Percentiles rank a stretch among this genome's conserved stretches.
Evolutionary conservation across 129 eudicot species (phyloP).

Genomic region (Heracleum sosnowskyi): DNA sequence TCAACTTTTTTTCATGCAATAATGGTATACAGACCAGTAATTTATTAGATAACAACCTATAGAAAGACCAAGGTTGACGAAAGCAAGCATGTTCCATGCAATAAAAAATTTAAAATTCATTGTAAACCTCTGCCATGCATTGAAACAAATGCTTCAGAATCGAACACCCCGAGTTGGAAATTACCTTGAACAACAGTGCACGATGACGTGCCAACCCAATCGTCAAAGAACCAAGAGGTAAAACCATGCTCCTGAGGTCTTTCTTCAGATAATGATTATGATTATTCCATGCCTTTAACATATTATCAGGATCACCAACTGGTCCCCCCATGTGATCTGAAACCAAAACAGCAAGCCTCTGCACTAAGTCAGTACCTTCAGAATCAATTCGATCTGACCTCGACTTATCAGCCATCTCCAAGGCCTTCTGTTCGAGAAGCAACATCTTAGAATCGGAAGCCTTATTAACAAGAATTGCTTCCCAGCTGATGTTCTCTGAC

Average conservation of each 20-base stretch:
- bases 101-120: neutral
- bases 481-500: slow-evolving; percentile 66
- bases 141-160: neutral
- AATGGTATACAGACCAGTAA: neutral
- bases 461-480: slow-evolving; percentile 72
- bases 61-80: neutral
- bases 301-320: slow-evolving; percentile 64
- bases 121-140: neutral
- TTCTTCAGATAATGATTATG: slow-evolving; percentile 46
- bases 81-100: neutral
- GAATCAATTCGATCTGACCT: slow-evolving; percentile 33
- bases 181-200: slow-evolving; percentile 87
- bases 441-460: slow-evolving; percentile 61
- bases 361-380: slow-evolving; percentile 32
- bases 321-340: slow-evolving; percentile 94
- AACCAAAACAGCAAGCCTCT: slow-evolving; percentile 65
- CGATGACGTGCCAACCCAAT: slow-evolving; percentile 95
- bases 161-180: neutral
- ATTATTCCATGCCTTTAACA: slow-evolving; percentile 66
- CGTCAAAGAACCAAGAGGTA: slow-evolving; percentile 83
- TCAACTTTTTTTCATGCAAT: neutral
- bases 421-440: slow-evolving; percentile 53
- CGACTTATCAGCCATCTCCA: slow-evolving; percentile 36
- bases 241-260: slow-evolving; percentile 68
- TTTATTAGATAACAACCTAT: neutral